phyloP scores from a whole-genome alignment of 1,284 basidiomycete genomes.

The Moesziomyces aphidis region DNA sequence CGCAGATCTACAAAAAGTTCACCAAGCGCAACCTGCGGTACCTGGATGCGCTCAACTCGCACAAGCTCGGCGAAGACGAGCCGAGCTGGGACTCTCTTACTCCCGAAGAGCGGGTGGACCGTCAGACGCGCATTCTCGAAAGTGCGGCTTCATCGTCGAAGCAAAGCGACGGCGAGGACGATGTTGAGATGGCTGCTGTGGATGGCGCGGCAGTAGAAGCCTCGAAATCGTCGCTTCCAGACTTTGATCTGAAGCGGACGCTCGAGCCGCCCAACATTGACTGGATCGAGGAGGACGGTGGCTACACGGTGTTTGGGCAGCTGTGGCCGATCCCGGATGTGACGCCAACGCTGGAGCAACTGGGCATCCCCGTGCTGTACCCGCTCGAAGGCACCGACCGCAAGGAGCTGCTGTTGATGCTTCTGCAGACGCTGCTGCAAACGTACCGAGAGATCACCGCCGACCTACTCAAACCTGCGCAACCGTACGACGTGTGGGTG shows the following conservation, averaged over 20 bases:
- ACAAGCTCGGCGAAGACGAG: slow-evolving; percentile 22
- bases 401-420: slow-evolving; percentile 40
- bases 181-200: slow-evolving; percentile 11
- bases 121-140: slow-evolving; percentile 30
- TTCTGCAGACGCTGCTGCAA: slow-evolving; percentile 66
- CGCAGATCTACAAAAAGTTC: slow-evolving; percentile 52
- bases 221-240: slow-evolving; percentile 19
- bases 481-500: slow-evolving; percentile 57
- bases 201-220: neutral
- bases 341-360: slow-evolving; percentile 54
- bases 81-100: slow-evolving; percentile 31
- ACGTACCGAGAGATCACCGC: slow-evolving; percentile 59
- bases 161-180: slow-evolving; percentile 5
- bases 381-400: slow-evolving; percentile 37
- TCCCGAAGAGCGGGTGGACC: slow-evolving; percentile 15
- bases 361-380: slow-evolving; percentile 56
- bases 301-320: slow-evolving; percentile 63
- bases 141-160: neutral
- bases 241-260: slow-evolving; percentile 51
- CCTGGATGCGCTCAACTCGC: slow-evolving; percentile 38
- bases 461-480: slow-evolving; percentile 55
- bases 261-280: slow-evolving; percentile 56
- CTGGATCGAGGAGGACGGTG: slow-evolving; percentile 66
- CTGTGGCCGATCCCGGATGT: slow-evolving; percentile 63
- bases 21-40: slow-evolving; percentile 51